These are phyloP conservation scores for Oryza brachyantha DNA, from an alignment of 176 grass and related monocot species.

Conservation along the genomic window DNA sequence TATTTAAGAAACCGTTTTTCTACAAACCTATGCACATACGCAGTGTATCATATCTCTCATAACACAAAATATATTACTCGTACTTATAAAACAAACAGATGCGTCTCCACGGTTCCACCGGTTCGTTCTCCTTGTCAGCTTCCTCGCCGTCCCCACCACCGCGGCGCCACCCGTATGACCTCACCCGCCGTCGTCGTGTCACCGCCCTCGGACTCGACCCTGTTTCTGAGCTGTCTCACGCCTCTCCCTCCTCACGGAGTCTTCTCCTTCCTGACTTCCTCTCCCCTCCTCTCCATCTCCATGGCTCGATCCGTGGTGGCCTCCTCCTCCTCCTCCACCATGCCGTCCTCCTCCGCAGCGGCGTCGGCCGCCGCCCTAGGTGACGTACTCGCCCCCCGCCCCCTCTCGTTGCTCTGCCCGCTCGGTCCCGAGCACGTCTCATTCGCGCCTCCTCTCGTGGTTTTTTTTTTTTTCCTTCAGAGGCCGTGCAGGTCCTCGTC, in stretches of 20 bases:
- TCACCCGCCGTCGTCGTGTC: constrained; percentile 31
- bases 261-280: not conserved
- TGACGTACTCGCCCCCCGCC: not conserved
- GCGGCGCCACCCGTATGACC: constrained; percentile 23
- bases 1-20: too few relatives aligned
- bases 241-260: not conserved
- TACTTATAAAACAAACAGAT: too few relatives aligned
- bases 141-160: not conserved
- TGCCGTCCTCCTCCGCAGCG: constrained; percentile 71
- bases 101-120: too few relatives aligned
- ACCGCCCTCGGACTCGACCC: not conserved
- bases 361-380: constrained; percentile 60
- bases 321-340: constrained; percentile 32
- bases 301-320: constrained; percentile 1
- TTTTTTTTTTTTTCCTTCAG: too few relatives aligned
- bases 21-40: too few relatives aligned
- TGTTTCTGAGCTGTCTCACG: constrained; percentile 28
- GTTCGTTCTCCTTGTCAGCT: constrained; percentile 19
- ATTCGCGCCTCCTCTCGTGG: not conserved
- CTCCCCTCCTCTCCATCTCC: not conserved
- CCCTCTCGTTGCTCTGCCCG: not conserved
- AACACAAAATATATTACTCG: too few relatives aligned
- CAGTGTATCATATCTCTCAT: too few relatives aligned
- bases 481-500: constrained; percentile 94
- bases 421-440: not conserved